Conservation (phyloP, 805 yeast species). For the Schwanniomyces sp. region DNA sequence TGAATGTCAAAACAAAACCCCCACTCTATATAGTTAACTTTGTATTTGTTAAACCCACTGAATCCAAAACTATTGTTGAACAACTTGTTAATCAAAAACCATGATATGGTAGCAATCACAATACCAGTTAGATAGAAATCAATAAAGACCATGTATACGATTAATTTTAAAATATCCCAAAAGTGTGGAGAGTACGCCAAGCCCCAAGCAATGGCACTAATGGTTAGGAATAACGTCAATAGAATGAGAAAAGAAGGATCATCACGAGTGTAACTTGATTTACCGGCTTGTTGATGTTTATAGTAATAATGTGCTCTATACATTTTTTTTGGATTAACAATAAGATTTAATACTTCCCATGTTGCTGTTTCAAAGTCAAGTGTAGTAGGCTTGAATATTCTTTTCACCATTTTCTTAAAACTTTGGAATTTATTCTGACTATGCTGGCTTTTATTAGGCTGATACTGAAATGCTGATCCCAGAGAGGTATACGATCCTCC, state of each 20-base stretch:
- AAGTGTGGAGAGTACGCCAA: constrained; percentile 70
- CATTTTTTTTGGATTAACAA: constrained; percentile 77
- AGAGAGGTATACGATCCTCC: constrained; percentile 23
- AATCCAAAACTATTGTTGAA: constrained; percentile 41
- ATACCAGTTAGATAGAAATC: constrained; percentile 77
- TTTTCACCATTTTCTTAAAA: constrained; percentile 28
- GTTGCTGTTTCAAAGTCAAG: constrained; percentile 89
- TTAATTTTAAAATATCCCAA: constrained; percentile 59
- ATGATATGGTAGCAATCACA: constrained; percentile 66
- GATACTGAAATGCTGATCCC: constrained; percentile 11
- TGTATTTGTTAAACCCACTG: constrained; percentile 16
- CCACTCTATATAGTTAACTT: constrained; percentile 68
- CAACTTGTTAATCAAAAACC: constrained; percentile 69
- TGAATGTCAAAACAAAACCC: constrained; percentile 93
- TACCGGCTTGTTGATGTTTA: constrained; percentile 58
- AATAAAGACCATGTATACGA: constrained; percentile 79
- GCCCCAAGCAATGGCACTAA: constrained; percentile 91
- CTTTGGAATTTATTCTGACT: constrained; percentile 15
- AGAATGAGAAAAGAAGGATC: constrained; percentile 87
- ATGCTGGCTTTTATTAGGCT: constrained; percentile 5
- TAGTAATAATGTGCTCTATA: constrained; percentile 74
- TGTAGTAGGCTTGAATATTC: constrained; percentile 67
- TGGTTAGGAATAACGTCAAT: constrained; percentile 59
- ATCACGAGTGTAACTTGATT: constrained; percentile 82
- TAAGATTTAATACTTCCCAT: constrained; percentile 82